Evolutionary conservation across 2,329 filamentous ascomycete species (phyloP), one percentile per base, ranked within the genome.

Genomic region (Fonsecaea nubica): DNA sequence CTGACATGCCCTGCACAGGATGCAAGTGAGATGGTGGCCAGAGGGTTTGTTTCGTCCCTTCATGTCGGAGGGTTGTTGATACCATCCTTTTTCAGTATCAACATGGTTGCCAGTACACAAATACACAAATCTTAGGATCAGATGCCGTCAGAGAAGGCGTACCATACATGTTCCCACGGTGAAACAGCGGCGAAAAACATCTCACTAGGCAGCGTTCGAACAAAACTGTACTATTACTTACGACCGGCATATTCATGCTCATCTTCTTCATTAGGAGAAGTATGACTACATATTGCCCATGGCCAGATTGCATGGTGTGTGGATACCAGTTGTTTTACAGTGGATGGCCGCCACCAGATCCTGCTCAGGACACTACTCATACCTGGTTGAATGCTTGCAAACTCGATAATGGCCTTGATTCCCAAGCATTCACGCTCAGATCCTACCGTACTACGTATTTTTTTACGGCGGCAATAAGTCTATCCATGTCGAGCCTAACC

Each of bases 301-400:
- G n/a, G n/a, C 42, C 42, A 50, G 1, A 12, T 13, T 25, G 18
- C 45, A 50, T 30, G 5, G 21, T 50, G 21, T 10, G 18, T 12
- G n/a, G 42, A 15, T 13, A 21, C 18, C 42, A 48, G 42, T 48
- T 3, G 10, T 30, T 18, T 50, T 30, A 13, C 45, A 30, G 45
- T 50, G 45, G 45, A 50, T 50, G 21, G 45, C 45, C 45, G 45
- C 45, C 45, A 30, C 45, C 12, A 32, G 18, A 50, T 50, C 21
- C 45, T 30, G 45, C 45, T 50, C 45, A 42, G 13, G 18, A 4
- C n/a, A 2, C 30, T 32, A n/a, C 40, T n/a, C 6, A 15, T 7
- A n/a, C 35, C 1, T 42, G 13, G 13, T 42, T 13, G 40, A 32
- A 32, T 32, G 40, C 40, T n/a, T 15, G 6, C 13, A n/a, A 30